These are phyloP conservation scores for Carex pumila DNA, from an alignment of 176 grass and related monocot species.

Conservation along the genomic window DNA sequence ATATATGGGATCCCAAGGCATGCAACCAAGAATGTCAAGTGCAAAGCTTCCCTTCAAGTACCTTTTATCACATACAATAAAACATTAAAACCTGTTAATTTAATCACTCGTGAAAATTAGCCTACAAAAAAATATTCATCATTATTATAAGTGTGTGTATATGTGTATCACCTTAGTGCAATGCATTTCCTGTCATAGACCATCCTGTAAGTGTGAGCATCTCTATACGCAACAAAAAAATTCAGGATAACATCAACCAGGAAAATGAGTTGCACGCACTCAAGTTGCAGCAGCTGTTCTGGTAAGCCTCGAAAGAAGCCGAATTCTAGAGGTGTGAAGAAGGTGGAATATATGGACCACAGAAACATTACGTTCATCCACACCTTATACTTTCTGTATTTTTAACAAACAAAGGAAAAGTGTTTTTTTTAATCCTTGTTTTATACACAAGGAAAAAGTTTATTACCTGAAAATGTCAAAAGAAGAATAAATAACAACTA, in stretches of 20 bases:
- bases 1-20: conserved; percentile 87
- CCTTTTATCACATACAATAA: conserved; percentile 25
- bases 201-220: conserved; percentile 60
- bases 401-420: background rate
- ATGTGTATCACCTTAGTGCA: conserved; percentile 36
- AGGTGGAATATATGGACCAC: conserved; percentile 78
- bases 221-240: conserved; percentile 66
- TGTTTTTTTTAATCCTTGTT: background rate
- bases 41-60: conserved; percentile 67
- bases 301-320: conserved; percentile 78
- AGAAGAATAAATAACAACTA: background rate
- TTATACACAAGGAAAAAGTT: background rate
- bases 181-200: conserved; percentile 51
- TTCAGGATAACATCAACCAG: conserved; percentile 60
- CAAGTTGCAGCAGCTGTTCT: conserved; percentile 45
- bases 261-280: conserved; percentile 76
- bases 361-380: conserved; percentile 61
- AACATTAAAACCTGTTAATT: background rate
- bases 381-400: conserved; percentile 54
- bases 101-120: background rate
- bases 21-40: conserved; percentile 70
- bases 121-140: background rate
- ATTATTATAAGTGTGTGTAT: background rate
- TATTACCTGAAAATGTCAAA: background rate
- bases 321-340: conserved; percentile 85